phyloP scores from a whole-genome alignment of 2,329 filamentous ascomycete genomes.

The Pseudocercospora crystallina region DNA sequence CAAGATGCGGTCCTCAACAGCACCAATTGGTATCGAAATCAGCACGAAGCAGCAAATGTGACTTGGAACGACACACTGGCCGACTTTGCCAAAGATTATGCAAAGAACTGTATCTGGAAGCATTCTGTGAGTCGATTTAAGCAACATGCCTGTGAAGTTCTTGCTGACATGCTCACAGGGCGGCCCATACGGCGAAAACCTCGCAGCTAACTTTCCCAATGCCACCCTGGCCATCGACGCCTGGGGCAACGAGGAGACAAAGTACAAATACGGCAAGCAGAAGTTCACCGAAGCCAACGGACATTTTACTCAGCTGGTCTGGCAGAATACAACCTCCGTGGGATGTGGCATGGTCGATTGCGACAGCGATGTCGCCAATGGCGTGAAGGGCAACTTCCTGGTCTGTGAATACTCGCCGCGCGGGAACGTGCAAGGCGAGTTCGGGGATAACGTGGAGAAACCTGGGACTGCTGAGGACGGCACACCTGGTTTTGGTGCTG shows the following conservation, averaged over 20 bases:
- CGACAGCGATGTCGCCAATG: constrained; percentile 17
- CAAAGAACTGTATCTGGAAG: constrained; percentile 31
- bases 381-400: constrained; percentile 28
- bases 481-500: constrained; percentile 2
- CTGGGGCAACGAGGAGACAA: constrained; percentile 33
- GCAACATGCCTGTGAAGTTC: background rate
- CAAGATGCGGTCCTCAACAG: constrained; percentile 30
- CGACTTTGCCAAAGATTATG: constrained; percentile 29
- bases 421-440: constrained; percentile 39
- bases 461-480: constrained; percentile 25
- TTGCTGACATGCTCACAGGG: constrained; percentile 19
- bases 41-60: constrained; percentile 25
- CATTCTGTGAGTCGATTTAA: constrained; percentile 28
- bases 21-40: constrained; percentile 33
- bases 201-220: constrained; percentile 28
- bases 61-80: constrained; percentile 32
- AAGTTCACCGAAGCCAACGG: constrained; percentile 30
- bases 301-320: constrained; percentile 38
- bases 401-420: constrained; percentile 42
- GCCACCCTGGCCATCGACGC: constrained; percentile 30
- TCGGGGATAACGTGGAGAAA: constrained; percentile 36
- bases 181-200: constrained; percentile 35
- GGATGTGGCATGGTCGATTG: constrained; percentile 32
- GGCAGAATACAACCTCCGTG: constrained; percentile 32
- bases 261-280: constrained; percentile 30